Base-by-base conservation (phyloP, 2,329 filamentous ascomycete species). In the Leptographium galeiforme region DNA sequence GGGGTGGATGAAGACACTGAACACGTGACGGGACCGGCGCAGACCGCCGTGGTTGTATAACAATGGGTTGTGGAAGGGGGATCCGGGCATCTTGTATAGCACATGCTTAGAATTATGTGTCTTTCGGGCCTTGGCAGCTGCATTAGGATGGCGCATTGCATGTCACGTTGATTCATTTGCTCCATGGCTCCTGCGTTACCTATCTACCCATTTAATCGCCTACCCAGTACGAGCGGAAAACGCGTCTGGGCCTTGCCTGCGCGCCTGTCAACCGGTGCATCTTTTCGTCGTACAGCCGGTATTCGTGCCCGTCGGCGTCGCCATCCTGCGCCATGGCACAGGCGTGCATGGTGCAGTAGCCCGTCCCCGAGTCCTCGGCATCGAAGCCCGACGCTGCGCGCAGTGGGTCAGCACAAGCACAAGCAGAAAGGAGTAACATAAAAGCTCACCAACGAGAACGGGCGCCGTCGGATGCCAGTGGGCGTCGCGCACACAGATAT, bases 381-480 rank as follows among this genome's bases (percentile, higher is more conserved):
- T 90, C 90, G 83, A 87, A 89, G 0, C 84, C 81, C 10, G 89
- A 93, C 41, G 89, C 89, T 87, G n/a, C n/a, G n/a, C n/a, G n/a
- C n/a, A n/a, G n/a, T n/a, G n/a, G 32, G 19, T 39, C n/a, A 39
- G 18, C 1, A 6, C 52, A 32, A 32, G 19, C 41, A 48, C 48
- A 50, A 8, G 30, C 36, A 39, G n/a, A 39, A 25, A 18, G 5
- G 25, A 11, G 25, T 19, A 43, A 30, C 1, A 49, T n/a, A 55
- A 36, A 53, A 39, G 71, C 74, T 69, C 64, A 79, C 77, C 76
- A 62, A 76, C 89, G 58, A 96, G 74, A 43, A 95, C 74, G 1
- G 89, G 89, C 2, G 85, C 87, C 58, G 77, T 84, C 0, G 90
- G 90, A 70, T 95, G 89, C 90, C 90, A 95, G 63, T 85, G 89